These are phyloP conservation scores for Trichophyton equinum DNA, from an alignment of 2,329 filamentous ascomycete genomes.

Conservation along the genomic window DNA sequence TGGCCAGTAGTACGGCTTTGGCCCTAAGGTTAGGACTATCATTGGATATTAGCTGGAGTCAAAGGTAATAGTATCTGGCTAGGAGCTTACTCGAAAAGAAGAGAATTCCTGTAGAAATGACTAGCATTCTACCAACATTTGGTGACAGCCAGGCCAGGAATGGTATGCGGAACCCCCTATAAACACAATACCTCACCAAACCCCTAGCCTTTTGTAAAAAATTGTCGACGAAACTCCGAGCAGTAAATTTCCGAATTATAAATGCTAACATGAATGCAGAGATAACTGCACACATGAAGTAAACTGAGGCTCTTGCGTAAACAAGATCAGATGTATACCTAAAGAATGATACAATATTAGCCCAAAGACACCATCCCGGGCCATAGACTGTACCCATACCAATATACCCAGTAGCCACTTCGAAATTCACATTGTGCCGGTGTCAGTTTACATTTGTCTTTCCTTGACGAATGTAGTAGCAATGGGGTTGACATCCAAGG, in stretches of 20 bases:
- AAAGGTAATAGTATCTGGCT: not conserved
- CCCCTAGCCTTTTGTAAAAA: not conserved
- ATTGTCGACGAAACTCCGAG: not conserved
- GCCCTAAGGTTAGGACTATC: constrained; percentile 37
- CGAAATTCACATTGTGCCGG: constrained; percentile 19
- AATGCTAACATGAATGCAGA: constrained; percentile 36
- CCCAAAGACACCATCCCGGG: not conserved
- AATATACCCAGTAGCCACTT: constrained; percentile 15
- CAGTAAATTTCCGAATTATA: constrained; percentile 15
- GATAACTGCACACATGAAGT: constrained; percentile 41
- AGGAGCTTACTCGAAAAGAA: not conserved
- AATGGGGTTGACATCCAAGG: constrained; percentile 16
- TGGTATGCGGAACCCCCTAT: not conserved
- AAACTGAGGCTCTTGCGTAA: constrained; percentile 41
- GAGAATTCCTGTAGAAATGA: not conserved
- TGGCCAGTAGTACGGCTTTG: constrained; percentile 46
- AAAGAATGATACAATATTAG: not conserved
- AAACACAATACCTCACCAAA: not conserved
- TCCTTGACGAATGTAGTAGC: constrained; percentile 17
- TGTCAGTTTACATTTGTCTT: constrained; percentile 16
- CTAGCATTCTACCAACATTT: not conserved
- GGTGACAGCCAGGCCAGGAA: not conserved
- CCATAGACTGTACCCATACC: constrained; percentile 14
- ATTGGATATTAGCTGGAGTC: not conserved
- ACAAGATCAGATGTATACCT: constrained; percentile 45